Base-by-base conservation (phyloP, 441 rosid species). In the Biscutella laevigata region DNA sequence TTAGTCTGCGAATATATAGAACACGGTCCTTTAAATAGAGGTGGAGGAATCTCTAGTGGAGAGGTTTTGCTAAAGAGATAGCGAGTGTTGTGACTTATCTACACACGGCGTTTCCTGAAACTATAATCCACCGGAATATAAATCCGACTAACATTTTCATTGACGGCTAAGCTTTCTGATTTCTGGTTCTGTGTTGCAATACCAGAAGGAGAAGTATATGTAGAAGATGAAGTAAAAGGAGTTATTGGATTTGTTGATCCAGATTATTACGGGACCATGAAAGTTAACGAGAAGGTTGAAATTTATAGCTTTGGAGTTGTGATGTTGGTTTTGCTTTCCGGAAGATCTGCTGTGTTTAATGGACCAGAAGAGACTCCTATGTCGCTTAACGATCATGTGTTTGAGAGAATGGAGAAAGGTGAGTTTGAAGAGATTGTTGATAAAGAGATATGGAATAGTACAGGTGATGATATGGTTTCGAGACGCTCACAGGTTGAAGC, bases 281-380 rank as follows among this genome's bases (percentile, higher is more conserved):
- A 8, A 5, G 62, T 36, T 16, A 77, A 54, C 0, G 78, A 75
- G 37, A 75, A 68, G 34, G 22, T 12, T 11, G 83, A 77, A 66
- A 75, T 71, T 40, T 77, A 25, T 29, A 55, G 64, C 32, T 70
- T 80, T 29, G 80, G 81, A 1, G 67, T 42, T 29, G 9, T 71
- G 11, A 66, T 74, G 27, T 12, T 68, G 50, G 61, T 50, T 29
- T 69, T 79, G 47, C 35, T 76, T 43, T 65, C 73, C 7, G 73
- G 73, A 26, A 49, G 20, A 64, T 39, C 63, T 48, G 69, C 58
- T 39, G 63, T 56, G 20, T 64, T 55, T 37, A 10, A 55, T 4
- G 62, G 62, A 12, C 62, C 62, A 0, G 62, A 16, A 0, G 51
- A 56, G 37, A 41, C 36, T 25, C 69, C 52, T 3, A 8, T 57